phyloP scores from a whole-genome alignment of 768 basidiomycete species.

The Boletales sp. region DNA sequence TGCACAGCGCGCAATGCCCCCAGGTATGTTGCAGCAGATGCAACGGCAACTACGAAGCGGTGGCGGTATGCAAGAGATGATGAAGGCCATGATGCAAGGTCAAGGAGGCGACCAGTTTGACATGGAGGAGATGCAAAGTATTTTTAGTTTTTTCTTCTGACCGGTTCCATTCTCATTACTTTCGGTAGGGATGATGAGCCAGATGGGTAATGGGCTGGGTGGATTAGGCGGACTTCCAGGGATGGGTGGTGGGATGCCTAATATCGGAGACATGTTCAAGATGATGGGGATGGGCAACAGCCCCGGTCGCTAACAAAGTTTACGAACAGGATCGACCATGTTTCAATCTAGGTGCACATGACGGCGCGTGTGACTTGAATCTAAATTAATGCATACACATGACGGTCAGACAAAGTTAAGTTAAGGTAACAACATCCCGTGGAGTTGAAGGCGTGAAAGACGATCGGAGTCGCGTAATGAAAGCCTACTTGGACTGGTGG shows the following conservation, averaged over 20 bases:
- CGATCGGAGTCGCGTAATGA: constrained; percentile 17
- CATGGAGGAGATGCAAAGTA: constrained; percentile 94
- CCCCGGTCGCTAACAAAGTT: constrained; percentile 27
- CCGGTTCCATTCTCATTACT: constrained; percentile 6
- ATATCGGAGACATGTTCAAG: constrained; percentile 78
- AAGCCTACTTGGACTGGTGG: constrained; percentile 23
- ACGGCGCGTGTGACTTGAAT: constrained; percentile 9
- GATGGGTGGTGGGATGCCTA: constrained; percentile 64
- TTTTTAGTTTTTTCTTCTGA: constrained; percentile 21
- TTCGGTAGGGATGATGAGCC: constrained; percentile 76
- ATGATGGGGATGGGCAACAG: constrained; percentile 81
- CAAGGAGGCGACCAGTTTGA: constrained; percentile 87
- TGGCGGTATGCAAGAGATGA: constrained; percentile 96
- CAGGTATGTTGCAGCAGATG: constrained; percentile 94
- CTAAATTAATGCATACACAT: constrained; percentile 16
- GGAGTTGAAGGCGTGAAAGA: constrained; percentile 8
- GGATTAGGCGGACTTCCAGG: constrained; percentile 49
- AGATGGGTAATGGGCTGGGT: constrained; percentile 64
- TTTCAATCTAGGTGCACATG: constrained; percentile 17
- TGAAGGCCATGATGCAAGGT: constrained; percentile 97
- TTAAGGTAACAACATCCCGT: constrained; percentile 11
- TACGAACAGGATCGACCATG: constrained; percentile 5
- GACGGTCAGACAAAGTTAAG: constrained; percentile 26
- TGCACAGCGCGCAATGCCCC: constrained; percentile 82
- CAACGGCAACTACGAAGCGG: constrained; percentile 75